Evolutionary conservation across 768 basidiomycete genomes (phyloP).

Genomic region (Amanita muscaria): DNA sequence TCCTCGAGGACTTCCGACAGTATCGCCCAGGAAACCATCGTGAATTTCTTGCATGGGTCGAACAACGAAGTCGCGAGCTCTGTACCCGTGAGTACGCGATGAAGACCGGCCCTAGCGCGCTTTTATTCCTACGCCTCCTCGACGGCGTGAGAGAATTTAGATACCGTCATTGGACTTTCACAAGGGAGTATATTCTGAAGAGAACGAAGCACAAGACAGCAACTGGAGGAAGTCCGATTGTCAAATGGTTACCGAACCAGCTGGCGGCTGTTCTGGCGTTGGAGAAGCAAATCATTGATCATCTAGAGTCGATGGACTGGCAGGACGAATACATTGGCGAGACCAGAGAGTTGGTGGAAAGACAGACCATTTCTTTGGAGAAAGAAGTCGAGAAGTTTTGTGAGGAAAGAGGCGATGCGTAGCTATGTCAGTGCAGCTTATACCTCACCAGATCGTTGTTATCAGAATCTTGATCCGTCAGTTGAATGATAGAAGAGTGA

Average conservation of each 20-base stretch:
- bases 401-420: background rate
- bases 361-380: background rate
- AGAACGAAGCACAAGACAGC: slow-evolving; percentile 19
- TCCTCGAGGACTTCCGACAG: slow-evolving; percentile 23
- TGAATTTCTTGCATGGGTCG: slow-evolving; percentile 19
- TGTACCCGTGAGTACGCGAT: slow-evolving; percentile 16
- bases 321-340: background rate
- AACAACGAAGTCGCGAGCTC: slow-evolving; percentile 12
- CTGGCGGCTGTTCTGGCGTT: background rate
- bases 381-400: slow-evolving; percentile 5
- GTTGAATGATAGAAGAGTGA: too few species aligned
- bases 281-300: background rate
- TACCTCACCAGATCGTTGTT: too few species aligned
- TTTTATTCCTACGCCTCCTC: slow-evolving; percentile 17
- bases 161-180: slow-evolving; percentile 26
- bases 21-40: slow-evolving; percentile 18
- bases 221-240: slow-evolving; percentile 20
- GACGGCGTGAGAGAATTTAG: slow-evolving; percentile 19
- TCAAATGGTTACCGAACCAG: slow-evolving; percentile 9
- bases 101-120: slow-evolving; percentile 11
- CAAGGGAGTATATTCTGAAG: slow-evolving; percentile 23
- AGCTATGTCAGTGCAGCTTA: too few species aligned
- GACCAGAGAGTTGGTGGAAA: background rate
- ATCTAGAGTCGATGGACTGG: background rate
- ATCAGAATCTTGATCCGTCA: too few species aligned